These are phyloP conservation scores for Ajuga reptans DNA, from an alignment of 305 asterid species.

Conservation along the genomic window DNA sequence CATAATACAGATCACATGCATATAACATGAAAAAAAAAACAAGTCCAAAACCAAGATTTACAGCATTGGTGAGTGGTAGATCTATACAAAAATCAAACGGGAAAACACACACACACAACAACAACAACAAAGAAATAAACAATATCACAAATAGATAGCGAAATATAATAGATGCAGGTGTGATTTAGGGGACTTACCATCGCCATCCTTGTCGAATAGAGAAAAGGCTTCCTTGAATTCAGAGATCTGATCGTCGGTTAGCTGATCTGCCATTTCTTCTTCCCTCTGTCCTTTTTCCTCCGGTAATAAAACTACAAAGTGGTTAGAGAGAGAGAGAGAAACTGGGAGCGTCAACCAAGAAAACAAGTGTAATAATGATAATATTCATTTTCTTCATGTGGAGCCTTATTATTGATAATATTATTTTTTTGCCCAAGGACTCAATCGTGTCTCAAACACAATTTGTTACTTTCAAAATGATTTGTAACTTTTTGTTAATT, in stretches of 20 bases:
- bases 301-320: not conserved
- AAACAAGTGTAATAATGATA: constrained; percentile 14
- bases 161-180: not conserved
- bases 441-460: no score
- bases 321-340: constrained; percentile 16
- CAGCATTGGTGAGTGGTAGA: not conserved
- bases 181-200: constrained; percentile 29
- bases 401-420: not conserved
- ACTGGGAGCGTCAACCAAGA: constrained; percentile 20
- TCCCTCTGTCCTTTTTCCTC: not conserved
- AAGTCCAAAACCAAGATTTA: not conserved
- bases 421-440: not conserved
- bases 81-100: not conserved
- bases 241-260: constrained; percentile 54
- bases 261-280: constrained; percentile 43
- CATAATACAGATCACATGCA: constrained; percentile 7
- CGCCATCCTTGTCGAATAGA: constrained; percentile 58
- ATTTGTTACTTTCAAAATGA: no score
- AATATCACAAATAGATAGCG: not conserved
- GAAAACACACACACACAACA: not conserved
- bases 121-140: not conserved
- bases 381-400: not conserved
- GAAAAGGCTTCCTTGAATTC: constrained; percentile 59
- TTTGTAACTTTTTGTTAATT: no score
- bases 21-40: constrained; percentile 5